Percentiles rank a stretch among this genome's conserved stretches.
These are phyloP conservation scores for Dorcoceras hygrometricum DNA, from an alignment of 257 asterid species.

Conservation along the genomic window DNA sequence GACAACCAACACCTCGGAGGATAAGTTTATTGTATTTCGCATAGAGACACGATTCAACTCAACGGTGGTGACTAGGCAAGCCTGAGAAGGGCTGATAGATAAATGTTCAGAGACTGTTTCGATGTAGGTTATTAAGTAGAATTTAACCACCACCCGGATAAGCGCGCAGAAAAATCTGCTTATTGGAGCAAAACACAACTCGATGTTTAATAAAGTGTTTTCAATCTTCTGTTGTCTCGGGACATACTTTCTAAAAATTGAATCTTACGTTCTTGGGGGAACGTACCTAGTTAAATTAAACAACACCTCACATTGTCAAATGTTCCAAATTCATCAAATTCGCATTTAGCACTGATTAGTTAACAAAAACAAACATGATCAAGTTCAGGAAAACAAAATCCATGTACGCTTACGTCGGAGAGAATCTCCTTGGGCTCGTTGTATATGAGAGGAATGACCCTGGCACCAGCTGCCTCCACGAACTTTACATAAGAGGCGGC, in stretches of 20 bases:
- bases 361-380: constrained; percentile 3
- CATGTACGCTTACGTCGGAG: constrained; percentile 40
- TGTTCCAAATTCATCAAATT: neutral
- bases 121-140: constrained; percentile 7
- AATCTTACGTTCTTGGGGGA: too few relatives aligned
- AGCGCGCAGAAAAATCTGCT: neutral
- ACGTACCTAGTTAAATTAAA: too few relatives aligned
- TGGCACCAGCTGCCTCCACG: constrained; percentile 86
- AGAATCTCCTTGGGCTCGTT: constrained; percentile 69
- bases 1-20: constrained; percentile 31
- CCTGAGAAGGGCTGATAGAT: constrained; percentile 34
- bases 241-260: neutral
- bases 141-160: constrained; percentile 11
- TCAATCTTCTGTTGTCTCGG: too few relatives aligned
- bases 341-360: neutral
- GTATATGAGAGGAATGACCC: constrained; percentile 83
- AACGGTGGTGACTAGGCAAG: constrained; percentile 22
- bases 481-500: constrained; percentile 94
- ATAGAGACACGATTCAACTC: constrained; percentile 33
- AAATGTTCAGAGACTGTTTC: constrained; percentile 20
- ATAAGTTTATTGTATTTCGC: constrained; percentile 33
- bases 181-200: neutral
- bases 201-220: too few relatives aligned
- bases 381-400: neutral
- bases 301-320: neutral